phyloP scores from a whole-genome alignment of 1,284 basidiomycete genomes.

The Trichosporon sp. region DNA sequence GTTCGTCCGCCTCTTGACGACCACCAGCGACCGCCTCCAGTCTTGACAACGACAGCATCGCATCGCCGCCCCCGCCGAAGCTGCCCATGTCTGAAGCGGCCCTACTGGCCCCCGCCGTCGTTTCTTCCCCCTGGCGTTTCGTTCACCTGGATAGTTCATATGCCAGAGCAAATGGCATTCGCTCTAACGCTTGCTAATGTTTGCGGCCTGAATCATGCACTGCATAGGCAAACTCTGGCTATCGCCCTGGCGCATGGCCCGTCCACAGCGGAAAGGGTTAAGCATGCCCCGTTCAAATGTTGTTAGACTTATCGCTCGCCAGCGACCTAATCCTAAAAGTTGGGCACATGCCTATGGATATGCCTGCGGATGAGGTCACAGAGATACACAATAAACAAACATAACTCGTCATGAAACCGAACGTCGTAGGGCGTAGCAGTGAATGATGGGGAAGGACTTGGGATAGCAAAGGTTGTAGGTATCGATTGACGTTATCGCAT shows the following conservation, averaged over 20 bases:
- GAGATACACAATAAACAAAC: neutral
- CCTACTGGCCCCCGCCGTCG: neutral
- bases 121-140: conserved; percentile 6
- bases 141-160: conserved; percentile 12
- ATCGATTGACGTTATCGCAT: too few species aligned
- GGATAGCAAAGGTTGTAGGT: too few species aligned
- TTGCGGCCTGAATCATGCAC: neutral
- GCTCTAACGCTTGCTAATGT: neutral
- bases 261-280: neutral
- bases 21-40: neutral
- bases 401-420: too few species aligned
- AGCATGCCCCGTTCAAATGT: neutral
- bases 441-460: neutral
- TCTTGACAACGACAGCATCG: neutral
- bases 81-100: neutral
- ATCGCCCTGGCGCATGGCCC: neutral
- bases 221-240: neutral
- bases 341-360: neutral
- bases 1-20: neutral
- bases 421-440: too few species aligned
- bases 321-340: neutral
- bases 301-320: neutral
- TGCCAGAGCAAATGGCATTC: neutral
- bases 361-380: neutral
- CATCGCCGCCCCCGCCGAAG: neutral